phyloP scores from a whole-genome alignment of 345 rosid genomes.

The Salix suchowensis region DNA sequence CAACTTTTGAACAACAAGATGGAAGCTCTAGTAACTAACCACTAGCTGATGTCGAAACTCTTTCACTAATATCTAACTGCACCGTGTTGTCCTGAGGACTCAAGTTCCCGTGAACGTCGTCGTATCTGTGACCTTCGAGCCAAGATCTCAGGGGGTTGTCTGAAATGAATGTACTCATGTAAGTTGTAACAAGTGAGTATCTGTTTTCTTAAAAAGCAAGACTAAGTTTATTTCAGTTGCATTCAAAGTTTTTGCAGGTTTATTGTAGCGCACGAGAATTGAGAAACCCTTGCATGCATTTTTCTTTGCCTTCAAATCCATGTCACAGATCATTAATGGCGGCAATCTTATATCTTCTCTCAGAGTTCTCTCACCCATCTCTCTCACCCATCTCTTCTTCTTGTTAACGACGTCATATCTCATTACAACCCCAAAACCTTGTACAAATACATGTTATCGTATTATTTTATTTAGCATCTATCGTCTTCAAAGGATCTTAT shows the following conservation, averaged over 20 bases:
- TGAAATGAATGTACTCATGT: constrained; percentile 1
- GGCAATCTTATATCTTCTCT: too few relatives aligned
- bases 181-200: neutral
- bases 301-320: too few relatives aligned
- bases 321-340: too few relatives aligned
- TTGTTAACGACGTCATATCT: too few relatives aligned
- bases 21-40: constrained; percentile 21
- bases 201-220: neutral
- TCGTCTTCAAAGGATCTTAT: too few relatives aligned
- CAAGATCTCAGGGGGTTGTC: neutral
- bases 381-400: too few relatives aligned
- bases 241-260: neutral
- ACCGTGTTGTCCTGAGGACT: constrained; percentile 5
- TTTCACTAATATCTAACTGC: constrained; percentile 5
- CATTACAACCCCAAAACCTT: too few relatives aligned
- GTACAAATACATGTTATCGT: too few relatives aligned
- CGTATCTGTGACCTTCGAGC: neutral
- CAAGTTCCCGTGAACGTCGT: constrained; percentile 2
- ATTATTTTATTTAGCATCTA: too few relatives aligned
- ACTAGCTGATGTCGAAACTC: constrained; percentile 11
- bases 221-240: neutral
- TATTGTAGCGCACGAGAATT: too few relatives aligned
- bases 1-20: constrained; percentile 25
- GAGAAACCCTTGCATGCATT: too few relatives aligned
- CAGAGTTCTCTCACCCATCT: too few relatives aligned